These are phyloP conservation scores for Comarum palustre DNA, from an alignment of 306 rosid species.

Conservation along the genomic window DNA sequence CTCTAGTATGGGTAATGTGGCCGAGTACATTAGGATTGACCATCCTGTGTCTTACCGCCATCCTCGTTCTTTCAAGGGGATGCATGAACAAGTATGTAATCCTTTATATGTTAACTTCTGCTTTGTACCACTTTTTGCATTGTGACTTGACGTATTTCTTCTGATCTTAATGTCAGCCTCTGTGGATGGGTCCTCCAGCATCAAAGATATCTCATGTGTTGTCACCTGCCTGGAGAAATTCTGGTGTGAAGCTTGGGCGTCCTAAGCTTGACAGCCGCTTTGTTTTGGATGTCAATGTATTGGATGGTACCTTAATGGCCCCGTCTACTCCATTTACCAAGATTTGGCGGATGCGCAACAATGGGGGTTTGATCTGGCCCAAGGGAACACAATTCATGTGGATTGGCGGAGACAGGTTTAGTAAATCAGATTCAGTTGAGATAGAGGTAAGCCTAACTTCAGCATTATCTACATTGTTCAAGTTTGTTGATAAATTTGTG, in stretches of 20 bases:
- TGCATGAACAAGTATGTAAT: constrained; percentile 30
- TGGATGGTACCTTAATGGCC: constrained; percentile 77
- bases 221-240: constrained; percentile 15
- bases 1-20: constrained; percentile 45
- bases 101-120: constrained; percentile 12
- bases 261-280: constrained; percentile 69
- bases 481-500: not conserved
- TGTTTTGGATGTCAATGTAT: constrained; percentile 69
- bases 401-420: constrained; percentile 66
- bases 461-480: not conserved
- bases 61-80: constrained; percentile 31
- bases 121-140: not conserved
- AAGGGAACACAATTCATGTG: constrained; percentile 70
- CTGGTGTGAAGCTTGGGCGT: constrained; percentile 29
- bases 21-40: constrained; percentile 68
- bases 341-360: constrained; percentile 90
- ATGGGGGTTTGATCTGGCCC: constrained; percentile 66
- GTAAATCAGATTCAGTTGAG: constrained; percentile 36
- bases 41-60: constrained; percentile 42
- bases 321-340: constrained; percentile 80
- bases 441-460: constrained; percentile 53
- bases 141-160: constrained; percentile 2
- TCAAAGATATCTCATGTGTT: constrained; percentile 14
- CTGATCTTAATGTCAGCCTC: constrained; percentile 30
- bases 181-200: constrained; percentile 21